Conservation (phyloP, 495 filamentous ascomycete species). For the Cercophora scortea region DNA sequence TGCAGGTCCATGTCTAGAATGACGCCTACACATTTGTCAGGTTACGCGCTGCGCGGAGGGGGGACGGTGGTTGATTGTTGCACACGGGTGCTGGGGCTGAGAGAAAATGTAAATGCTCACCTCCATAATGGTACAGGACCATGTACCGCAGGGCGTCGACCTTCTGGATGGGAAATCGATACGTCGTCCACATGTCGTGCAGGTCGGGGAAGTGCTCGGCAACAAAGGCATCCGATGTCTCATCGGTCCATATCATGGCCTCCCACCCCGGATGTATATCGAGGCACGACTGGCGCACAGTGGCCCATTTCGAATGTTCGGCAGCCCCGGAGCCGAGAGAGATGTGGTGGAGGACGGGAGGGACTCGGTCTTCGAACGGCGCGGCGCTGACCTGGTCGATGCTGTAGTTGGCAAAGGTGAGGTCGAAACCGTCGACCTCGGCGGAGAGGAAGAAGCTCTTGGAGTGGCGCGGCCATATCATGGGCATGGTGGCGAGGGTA, state of each 20-base stretch:
- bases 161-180: conserved; percentile 26
- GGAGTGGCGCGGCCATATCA: conserved; percentile 18
- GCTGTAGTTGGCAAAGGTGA: conserved; percentile 32
- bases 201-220: conserved; percentile 22
- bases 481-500: conserved; percentile 22
- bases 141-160: conserved; percentile 31
- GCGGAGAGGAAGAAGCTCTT: conserved; percentile 21
- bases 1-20: conserved; percentile 37
- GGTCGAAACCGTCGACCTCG: conserved; percentile 26
- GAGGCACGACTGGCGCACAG: conserved; percentile 26
- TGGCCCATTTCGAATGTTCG: conserved; percentile 20
- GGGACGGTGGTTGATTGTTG: no score
- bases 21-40: conserved; percentile 11
- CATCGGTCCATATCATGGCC: conserved; percentile 28
- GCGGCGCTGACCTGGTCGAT: conserved; percentile 19
- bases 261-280: conserved; percentile 31
- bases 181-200: conserved; percentile 17
- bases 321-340: conserved; percentile 18
- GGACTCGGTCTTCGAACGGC: conserved; percentile 24
- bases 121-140: conserved; percentile 29
- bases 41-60: background rate
- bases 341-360: conserved; percentile 33
- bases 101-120: conserved; percentile 2
- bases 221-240: conserved; percentile 22
- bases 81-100: background rate